phyloP scores from a whole-genome alignment of 2,329 filamentous ascomycete genomes.

The Diaporthe sp. region DNA sequence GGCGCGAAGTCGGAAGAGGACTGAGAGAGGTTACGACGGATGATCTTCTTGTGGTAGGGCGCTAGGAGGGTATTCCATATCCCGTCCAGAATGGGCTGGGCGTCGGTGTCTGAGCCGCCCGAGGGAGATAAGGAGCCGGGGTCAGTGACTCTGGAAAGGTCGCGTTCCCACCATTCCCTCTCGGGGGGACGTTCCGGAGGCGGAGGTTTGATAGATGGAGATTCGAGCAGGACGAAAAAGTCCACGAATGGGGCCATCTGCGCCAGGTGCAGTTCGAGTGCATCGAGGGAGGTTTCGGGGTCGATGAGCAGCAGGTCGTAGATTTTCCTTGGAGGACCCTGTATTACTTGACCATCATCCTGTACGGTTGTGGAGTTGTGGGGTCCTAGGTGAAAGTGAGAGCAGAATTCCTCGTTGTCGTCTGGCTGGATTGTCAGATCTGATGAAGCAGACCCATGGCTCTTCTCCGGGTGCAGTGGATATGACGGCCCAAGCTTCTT shows the following conservation, averaged over 20 bases:
- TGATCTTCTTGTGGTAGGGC: slow-evolving; percentile 55
- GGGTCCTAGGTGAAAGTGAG: slow-evolving; percentile 33
- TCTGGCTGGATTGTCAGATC: not conserved
- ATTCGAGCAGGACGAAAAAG: slow-evolving; percentile 60
- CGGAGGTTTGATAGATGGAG: slow-evolving; percentile 39
- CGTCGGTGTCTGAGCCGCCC: slow-evolving; percentile 54
- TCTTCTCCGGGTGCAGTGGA: not conserved
- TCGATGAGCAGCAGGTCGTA: slow-evolving; percentile 43
- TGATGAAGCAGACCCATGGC: not conserved
- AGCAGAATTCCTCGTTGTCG: slow-evolving; percentile 30
- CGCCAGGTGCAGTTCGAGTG: slow-evolving; percentile 41
- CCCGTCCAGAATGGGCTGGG: slow-evolving; percentile 53
- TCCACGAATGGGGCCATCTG: slow-evolving; percentile 53
- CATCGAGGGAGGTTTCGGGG: slow-evolving; percentile 39
- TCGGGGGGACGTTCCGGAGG: slow-evolving; percentile 3
- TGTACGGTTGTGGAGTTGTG: slow-evolving; percentile 19
- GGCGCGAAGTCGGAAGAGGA: slow-evolving; percentile 44
- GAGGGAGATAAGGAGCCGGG: not conserved
- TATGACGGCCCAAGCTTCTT: not conserved
- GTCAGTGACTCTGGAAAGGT: not conserved
- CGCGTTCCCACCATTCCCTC: slow-evolving; percentile 30
- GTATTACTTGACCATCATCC: slow-evolving; percentile 52
- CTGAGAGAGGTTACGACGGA: slow-evolving; percentile 53
- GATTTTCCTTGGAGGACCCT: slow-evolving; percentile 39
- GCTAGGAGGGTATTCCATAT: slow-evolving; percentile 52